Base-by-base conservation (phyloP, 768 basidiomycete species). In the Paxillus involutus region DNA sequence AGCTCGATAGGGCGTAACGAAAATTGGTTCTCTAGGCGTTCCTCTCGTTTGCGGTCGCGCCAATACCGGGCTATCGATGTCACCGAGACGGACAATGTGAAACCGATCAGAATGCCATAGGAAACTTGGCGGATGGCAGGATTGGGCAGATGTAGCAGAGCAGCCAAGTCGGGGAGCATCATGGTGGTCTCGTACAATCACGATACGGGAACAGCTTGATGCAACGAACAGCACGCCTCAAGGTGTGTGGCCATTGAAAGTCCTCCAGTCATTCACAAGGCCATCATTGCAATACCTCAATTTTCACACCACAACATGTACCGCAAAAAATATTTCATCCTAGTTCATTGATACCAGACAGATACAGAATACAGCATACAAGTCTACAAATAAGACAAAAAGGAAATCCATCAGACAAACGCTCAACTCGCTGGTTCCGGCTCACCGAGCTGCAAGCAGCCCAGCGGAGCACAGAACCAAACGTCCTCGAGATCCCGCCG, bases 21-120 rank as follows among this genome's bases (percentile, higher is more conserved):
- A n/a, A n/a, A n/a, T n/a, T n/a, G n/a, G n/a, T n/a, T n/a, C n/a
- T n/a, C n/a, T n/a, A n/a, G n/a, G n/a, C n/a, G n/a, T n/a, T n/a
- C 67, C 42, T 75, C 73, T 45, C 78, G 75, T 64, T 76, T 81
- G 36, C 81, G 79, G 42, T 73, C 61, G 54, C 80, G 78, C 51
- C 78, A 76, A 54, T 82, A 83, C 6, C 78, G 69, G 3, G 80
- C 76, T 21, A 90, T 58, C 2, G 89, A 84, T 1, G 86, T 85
- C 6, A 84, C 82, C 0, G 91, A 86, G 4, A 89, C 54, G 0
- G 91, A 91, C 40, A 95, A 72, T 0, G 88, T 85, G 56, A 94
- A 78, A 0, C 94, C 94, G 14, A 93, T 64, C 35, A 93, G 49
- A 30, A 94, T 65, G 51, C 88, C 88, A 41, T 68, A 76, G 35